Conservation (phyloP, 257 asterid genomes). For the Vinca minor region DNA sequence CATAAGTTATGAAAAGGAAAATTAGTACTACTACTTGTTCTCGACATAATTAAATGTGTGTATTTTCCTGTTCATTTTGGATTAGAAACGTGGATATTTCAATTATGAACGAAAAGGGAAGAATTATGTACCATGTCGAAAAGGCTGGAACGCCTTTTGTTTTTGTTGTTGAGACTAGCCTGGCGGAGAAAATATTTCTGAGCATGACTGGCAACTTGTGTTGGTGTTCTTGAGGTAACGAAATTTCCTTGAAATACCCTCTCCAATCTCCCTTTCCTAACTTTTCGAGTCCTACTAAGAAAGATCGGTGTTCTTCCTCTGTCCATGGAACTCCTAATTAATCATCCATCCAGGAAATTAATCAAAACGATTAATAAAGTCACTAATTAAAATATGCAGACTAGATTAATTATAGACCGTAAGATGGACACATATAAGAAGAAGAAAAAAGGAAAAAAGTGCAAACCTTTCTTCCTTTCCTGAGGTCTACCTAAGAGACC, state of each 20-base stretch:
- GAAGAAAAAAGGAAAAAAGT: background rate
- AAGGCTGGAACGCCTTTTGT: constrained; percentile 63
- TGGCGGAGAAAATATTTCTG: constrained; percentile 69
- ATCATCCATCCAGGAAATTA: background rate
- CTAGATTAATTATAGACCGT: too few species aligned
- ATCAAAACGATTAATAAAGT: background rate
- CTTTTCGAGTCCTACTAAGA: constrained; percentile 55
- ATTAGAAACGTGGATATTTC: too few species aligned
- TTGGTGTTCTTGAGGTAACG: constrained; percentile 65
- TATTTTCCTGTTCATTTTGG: too few species aligned
- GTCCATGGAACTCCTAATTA: constrained; percentile 72
- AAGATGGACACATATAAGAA: background rate
- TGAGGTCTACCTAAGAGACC: constrained; percentile 31
- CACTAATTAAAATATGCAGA: too few species aligned
- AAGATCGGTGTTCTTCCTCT: constrained; percentile 64
- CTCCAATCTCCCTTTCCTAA: constrained; percentile 87
- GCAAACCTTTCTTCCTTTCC: constrained; percentile 60
- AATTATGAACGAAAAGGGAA: too few species aligned
- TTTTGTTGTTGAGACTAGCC: constrained; percentile 32
- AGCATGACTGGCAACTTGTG: constrained; percentile 87
- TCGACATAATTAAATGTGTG: too few species aligned
- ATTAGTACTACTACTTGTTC: too few species aligned
- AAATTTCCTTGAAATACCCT: constrained; percentile 67
- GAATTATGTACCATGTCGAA: constrained; percentile 61
- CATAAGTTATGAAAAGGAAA: background rate